Conservation (phyloP, 1,284 basidiomycete genomes). For the Hymenochaete sp. region DNA sequence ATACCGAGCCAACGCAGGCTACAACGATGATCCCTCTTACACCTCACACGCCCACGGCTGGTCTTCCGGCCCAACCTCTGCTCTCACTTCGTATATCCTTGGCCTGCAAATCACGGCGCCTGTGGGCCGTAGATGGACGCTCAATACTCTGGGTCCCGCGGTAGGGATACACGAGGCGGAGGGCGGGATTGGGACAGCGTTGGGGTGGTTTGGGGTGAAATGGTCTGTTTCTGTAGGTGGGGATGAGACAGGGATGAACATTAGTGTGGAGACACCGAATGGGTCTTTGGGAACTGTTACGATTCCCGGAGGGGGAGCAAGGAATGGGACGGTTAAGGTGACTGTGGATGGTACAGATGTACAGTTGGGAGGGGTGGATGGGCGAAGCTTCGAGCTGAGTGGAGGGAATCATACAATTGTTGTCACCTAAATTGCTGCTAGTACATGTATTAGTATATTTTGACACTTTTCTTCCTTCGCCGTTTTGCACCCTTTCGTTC, state of each 20-base stretch:
- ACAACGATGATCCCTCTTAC: constrained; percentile 40
- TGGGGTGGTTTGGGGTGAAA: constrained; percentile 35
- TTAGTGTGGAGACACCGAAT: constrained; percentile 10
- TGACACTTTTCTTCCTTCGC: no score
- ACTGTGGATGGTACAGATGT: constrained; percentile 1
- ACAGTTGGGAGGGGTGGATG: not conserved
- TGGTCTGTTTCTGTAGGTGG: constrained; percentile 25
- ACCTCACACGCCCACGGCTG: constrained; percentile 42
- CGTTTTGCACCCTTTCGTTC: not conserved
- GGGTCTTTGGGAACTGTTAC: constrained; percentile 13
- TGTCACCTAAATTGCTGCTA: no score
- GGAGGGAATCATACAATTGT: constrained; percentile 16
- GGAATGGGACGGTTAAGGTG: constrained; percentile 1
- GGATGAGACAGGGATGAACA: not conserved
- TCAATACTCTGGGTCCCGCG: constrained; percentile 29
- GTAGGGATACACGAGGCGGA: not conserved
- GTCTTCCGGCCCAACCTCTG: constrained; percentile 38
- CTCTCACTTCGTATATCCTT: constrained; percentile 37
- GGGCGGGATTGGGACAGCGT: constrained; percentile 36
- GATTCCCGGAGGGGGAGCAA: constrained; percentile 7
- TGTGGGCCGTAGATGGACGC: constrained; percentile 31
- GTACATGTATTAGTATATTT: no score
- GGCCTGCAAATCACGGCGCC: constrained; percentile 34
- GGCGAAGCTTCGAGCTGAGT: not conserved
- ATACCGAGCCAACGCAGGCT: constrained; percentile 39